These are phyloP conservation scores for Yamadazyma sp. DNA, from an alignment of 1,139 yeast genomes.

Conservation along the genomic window DNA sequence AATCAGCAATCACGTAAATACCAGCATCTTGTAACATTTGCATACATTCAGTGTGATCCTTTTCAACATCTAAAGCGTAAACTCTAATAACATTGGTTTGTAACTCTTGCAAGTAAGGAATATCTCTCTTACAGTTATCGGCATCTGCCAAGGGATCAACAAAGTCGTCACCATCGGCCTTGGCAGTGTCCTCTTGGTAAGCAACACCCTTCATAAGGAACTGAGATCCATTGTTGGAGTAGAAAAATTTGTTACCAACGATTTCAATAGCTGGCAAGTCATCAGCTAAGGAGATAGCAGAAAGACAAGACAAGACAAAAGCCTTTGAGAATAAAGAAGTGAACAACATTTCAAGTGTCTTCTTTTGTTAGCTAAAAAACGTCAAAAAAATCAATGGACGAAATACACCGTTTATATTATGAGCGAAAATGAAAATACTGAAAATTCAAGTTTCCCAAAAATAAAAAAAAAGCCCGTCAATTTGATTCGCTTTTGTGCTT, in stretches of 20 bases:
- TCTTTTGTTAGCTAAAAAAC: not conserved
- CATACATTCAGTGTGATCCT: conserved; percentile 89
- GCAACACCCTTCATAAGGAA: conserved; percentile 81
- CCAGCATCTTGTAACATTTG: conserved; percentile 83
- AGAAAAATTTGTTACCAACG: conserved; percentile 76
- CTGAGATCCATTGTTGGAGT: conserved; percentile 74
- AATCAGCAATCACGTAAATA: conserved; percentile 82
- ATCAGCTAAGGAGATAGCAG: conserved; percentile 12
- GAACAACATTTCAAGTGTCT: conserved; percentile 12
- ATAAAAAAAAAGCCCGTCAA: conserved; percentile 5
- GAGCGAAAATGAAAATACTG: conserved; percentile 2
- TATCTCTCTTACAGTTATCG: conserved; percentile 75
- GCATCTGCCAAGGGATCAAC: conserved; percentile 76
- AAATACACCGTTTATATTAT: conserved; percentile 2
- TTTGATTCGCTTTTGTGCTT: conserved; percentile 3
- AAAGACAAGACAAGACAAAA: conserved; percentile 8
- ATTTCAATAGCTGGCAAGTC: conserved; percentile 50
- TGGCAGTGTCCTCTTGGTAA: conserved; percentile 68
- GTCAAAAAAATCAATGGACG: conserved; percentile 1
- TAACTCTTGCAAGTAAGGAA: conserved; percentile 69
- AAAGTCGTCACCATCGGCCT: conserved; percentile 37
- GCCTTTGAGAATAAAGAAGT: conserved; percentile 10
- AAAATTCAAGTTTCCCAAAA: conserved; percentile 1
- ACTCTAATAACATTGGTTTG: conserved; percentile 75
- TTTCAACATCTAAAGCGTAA: conserved; percentile 69